These are phyloP conservation scores for Penicillium steckii DNA, from an alignment of 495 filamentous ascomycete genomes.

Conservation along the genomic window DNA sequence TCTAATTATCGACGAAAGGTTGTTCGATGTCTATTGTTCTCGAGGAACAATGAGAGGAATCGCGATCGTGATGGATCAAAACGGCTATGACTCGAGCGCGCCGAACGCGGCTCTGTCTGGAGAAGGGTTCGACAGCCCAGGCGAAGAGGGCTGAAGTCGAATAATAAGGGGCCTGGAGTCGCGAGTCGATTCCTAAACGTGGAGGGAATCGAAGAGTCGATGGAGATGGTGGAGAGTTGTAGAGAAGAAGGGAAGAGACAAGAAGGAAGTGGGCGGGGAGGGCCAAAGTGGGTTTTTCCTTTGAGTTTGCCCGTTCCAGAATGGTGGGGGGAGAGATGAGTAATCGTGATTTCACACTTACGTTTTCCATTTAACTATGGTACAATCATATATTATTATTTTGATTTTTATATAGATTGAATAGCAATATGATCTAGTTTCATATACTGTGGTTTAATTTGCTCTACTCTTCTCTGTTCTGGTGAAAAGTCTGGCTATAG, in stretches of 20 bases:
- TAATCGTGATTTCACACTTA: slow-evolving; percentile 10
- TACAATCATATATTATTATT: no score
- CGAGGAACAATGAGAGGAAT: slow-evolving; percentile 1
- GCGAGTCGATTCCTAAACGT: neutral
- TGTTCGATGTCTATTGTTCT: neutral
- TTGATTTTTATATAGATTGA: no score
- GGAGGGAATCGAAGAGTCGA: neutral
- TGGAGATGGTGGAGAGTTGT: slow-evolving; percentile 5
- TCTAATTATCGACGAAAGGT: no score
- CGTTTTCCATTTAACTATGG: no score
- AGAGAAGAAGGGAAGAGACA: slow-evolving; percentile 3
- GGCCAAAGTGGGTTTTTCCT: slow-evolving; percentile 14
- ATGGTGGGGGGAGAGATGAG: slow-evolving; percentile 12
- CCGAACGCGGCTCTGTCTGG: slow-evolving; percentile 23
- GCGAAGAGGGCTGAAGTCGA: neutral
- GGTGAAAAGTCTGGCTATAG: no score
- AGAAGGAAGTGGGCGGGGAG: slow-evolving; percentile 4
- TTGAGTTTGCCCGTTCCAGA: slow-evolving; percentile 6
- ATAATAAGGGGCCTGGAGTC: neutral
- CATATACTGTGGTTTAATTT: no score
- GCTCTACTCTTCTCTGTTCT: no score
- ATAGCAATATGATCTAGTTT: no score
- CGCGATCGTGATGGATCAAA: neutral
- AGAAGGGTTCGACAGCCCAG: slow-evolving; percentile 1
- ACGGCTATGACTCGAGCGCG: slow-evolving; percentile 16